Conservation (phyloP, 495 filamentous ascomycete genomes). For the Talaromyces adpressus region DNA sequence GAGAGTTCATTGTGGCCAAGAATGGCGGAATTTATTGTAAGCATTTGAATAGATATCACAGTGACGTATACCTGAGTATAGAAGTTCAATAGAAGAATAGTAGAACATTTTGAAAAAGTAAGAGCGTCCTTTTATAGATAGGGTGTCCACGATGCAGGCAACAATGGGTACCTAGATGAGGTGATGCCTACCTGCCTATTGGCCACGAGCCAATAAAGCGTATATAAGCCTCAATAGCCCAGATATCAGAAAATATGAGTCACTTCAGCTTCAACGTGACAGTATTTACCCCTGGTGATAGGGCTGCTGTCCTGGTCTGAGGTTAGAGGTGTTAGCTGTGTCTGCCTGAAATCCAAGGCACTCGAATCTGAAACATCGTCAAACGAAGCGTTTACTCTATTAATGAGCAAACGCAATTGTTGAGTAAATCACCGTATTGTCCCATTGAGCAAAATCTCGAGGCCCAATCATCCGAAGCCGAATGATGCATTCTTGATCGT, state of each 20-base stretch:
- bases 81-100: not conserved
- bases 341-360: not conserved
- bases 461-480: not conserved
- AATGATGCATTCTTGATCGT: not conserved
- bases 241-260: not conserved
- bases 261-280: not conserved
- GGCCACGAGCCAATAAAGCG: not conserved
- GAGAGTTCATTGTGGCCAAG: not conserved
- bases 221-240: not conserved
- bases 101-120: not conserved
- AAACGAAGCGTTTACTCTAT: too few relatives aligned
- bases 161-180: not conserved
- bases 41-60: not conserved
- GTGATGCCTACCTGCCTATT: not conserved
- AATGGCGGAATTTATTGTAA: not conserved
- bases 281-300: not conserved
- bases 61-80: not conserved
- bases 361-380: not conserved
- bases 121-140: not conserved
- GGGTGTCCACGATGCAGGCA: not conserved
- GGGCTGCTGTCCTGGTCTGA: too few relatives aligned
- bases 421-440: not conserved
- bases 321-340: not conserved
- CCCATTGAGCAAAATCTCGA: not conserved
- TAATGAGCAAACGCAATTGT: not conserved